phyloP scores from a whole-genome alignment of 768 basidiomycete species.

The Termitomyces sp. region DNA sequence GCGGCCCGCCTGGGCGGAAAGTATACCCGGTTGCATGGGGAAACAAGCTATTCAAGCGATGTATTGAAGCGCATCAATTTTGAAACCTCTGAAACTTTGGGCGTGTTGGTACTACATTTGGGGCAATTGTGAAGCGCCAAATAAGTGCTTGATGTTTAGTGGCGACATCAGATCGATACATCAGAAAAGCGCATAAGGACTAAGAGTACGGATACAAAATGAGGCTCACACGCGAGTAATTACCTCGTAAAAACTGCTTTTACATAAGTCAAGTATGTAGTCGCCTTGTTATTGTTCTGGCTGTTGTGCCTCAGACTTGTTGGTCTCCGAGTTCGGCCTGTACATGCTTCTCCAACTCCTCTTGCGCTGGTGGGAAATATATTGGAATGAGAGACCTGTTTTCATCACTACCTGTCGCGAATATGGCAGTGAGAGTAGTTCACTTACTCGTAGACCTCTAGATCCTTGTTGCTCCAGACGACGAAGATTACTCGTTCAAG shows the following conservation, averaged over 20 bases:
- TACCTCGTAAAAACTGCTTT: background rate
- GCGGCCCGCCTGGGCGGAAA: slow-evolving; percentile 10
- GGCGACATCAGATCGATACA: background rate
- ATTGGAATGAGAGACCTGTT: slow-evolving; percentile 46
- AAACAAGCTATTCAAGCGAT: background rate
- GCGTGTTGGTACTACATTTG: background rate
- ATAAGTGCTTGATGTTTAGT: background rate
- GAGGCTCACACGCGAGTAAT: background rate
- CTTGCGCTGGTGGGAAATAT: slow-evolving; percentile 47
- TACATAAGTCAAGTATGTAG: background rate
- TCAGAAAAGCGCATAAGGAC: slow-evolving; percentile 1
- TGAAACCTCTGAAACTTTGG: background rate
- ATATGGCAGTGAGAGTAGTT: background rate
- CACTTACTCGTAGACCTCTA: slow-evolving; percentile 58
- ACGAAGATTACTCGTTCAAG: slow-evolving; percentile 74
- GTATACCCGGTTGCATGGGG: slow-evolving; percentile 4
- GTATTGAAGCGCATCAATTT: background rate
- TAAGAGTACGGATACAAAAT: background rate
- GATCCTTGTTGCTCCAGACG: slow-evolving; percentile 64
- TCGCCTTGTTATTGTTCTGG: background rate
- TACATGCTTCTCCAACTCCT: background rate
- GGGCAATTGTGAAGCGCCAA: too few relatives aligned
- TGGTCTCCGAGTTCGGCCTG: background rate
- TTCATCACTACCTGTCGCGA: background rate
- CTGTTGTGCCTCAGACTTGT: background rate